Evolutionary conservation across 371 early-diverging fungal species (phyloP), one percentile per base, ranked within the genome.

Genomic region (Mucor ambiguus): DNA sequence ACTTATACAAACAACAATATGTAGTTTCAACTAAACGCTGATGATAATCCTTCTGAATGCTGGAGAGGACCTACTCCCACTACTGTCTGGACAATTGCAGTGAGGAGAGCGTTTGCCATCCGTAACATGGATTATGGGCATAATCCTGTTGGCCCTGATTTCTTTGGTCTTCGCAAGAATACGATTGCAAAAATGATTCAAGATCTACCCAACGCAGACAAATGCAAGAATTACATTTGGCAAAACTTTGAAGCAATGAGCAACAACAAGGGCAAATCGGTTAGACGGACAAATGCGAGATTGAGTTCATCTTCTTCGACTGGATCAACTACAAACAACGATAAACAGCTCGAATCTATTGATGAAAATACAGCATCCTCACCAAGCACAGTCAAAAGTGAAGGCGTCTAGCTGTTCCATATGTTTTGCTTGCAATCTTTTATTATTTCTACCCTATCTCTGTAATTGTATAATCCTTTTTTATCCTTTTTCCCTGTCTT

Each of bases 181-280:
- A 92, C 93, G 3, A 91, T 96, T 57, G 87, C 90, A 11, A 92
- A 89, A 74, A 87, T 93, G 86, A 92, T 96, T 37, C 95, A 96
- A 78, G 94, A 93, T 58, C 70, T 96, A 58, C 93, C 93, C 0
- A 81, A 88, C 35, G 92, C 90, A 2, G 80, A 88, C 10, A 80
- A 83, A 66, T 95, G 95, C 74, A 81, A 84, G 54, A 80, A 89
- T 56, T 96, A 94, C 66, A 82, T 87, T 22, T 81, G 82, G 80
- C 93, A 92, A 59, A 79, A 81, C 38, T 88, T 87, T 63, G 87
- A 85, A 60, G 84, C 68, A 14, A 74, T 70, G 68, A 70, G 62
- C 35, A 60, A 63, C 26, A 70, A 32, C 22, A 78, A 62, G 46
- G 74, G 74, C 14, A 74, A 74, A 61, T 67, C 70, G 1, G 67